Conservation (phyloP, 1,284 basidiomycete species). For the Porogramme epimiltina region DNA sequence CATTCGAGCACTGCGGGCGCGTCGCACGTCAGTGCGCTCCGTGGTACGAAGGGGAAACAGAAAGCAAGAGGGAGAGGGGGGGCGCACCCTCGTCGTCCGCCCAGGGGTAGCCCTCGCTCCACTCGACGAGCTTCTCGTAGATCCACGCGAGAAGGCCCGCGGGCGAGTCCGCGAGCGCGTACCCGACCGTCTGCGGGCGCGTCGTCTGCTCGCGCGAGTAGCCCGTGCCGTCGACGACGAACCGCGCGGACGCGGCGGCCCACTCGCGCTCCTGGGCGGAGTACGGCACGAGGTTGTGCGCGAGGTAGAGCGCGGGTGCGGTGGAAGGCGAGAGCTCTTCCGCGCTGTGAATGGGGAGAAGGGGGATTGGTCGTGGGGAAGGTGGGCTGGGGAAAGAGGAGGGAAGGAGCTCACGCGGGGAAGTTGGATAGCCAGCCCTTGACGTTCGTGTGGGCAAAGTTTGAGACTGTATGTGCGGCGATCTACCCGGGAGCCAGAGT, state of each 20-base stretch:
- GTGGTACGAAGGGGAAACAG: too few species aligned
- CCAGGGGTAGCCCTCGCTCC: slow-evolving; percentile 55
- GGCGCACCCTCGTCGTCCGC: slow-evolving; percentile 48
- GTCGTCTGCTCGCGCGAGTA: slow-evolving; percentile 48
- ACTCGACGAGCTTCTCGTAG: slow-evolving; percentile 56
- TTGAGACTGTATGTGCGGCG: slow-evolving; percentile 6
- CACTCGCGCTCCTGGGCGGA: neutral
- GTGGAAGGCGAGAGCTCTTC: neutral
- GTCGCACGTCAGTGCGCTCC: neutral
- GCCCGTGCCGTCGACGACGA: slow-evolving; percentile 33
- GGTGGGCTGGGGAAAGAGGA: too few species aligned
- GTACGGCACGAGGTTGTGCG: slow-evolving; percentile 5
- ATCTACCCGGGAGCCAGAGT: neutral
- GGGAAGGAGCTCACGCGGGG: slow-evolving; percentile 1
- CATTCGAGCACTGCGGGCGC: slow-evolving; percentile 10
- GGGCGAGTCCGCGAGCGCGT: slow-evolving; percentile 58
- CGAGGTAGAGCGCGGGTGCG: slow-evolving; percentile 6
- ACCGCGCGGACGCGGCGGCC: neutral
- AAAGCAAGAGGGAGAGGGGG: too few species aligned
- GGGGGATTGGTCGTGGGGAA: too few species aligned
- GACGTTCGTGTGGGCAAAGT: slow-evolving; percentile 10
- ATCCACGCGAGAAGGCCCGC: slow-evolving; percentile 60
- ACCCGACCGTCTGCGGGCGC: slow-evolving; percentile 60
- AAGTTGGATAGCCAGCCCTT: slow-evolving; percentile 15
- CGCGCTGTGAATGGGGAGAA: neutral